These are phyloP conservation scores for Pythium aristosporum DNA, from an alignment of 352 stramenopile species.

Conservation along the genomic window DNA sequence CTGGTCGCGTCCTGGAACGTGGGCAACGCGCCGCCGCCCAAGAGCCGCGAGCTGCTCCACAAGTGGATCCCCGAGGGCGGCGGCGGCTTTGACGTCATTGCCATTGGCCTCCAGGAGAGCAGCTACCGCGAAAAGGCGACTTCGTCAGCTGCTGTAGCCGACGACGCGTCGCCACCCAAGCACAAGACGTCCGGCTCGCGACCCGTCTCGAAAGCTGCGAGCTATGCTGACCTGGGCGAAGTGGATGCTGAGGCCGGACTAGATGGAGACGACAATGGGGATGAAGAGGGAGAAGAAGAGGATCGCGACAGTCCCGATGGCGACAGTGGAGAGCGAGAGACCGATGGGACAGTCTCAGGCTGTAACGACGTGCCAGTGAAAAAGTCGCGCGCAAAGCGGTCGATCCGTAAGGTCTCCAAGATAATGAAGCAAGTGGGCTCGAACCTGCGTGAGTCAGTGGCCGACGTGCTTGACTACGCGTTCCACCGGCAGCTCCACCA, in stretches of 20 bases:
- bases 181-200: constrained; percentile 23
- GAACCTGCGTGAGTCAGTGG: constrained; percentile 62
- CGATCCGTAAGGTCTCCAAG: constrained; percentile 63
- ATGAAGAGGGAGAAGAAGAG: constrained; percentile 22
- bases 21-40: constrained; percentile 79
- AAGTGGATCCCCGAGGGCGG: constrained; percentile 80
- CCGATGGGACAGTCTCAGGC: constrained; percentile 19
- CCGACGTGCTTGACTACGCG: constrained; percentile 59
- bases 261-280: constrained; percentile 28
- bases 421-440: constrained; percentile 64
- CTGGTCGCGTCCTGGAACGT: constrained; percentile 85
- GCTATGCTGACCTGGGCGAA: constrained; percentile 12
- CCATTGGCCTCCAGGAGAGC: constrained; percentile 79
- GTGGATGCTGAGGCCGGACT: constrained; percentile 8
- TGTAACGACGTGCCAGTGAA: constrained; percentile 57
- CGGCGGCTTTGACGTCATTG: constrained; percentile 83
- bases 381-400: constrained; percentile 61
- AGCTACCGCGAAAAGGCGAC: constrained; percentile 58
- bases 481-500: constrained; percentile 61
- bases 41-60: constrained; percentile 43
- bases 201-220: constrained; percentile 8
- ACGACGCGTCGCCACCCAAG: constrained; percentile 1
- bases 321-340: constrained; percentile 24
- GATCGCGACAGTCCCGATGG: constrained; percentile 6
- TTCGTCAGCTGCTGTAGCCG: neutral